These are phyloP conservation scores for Collybia sp. DNA, from an alignment of 768 basidiomycete genomes.

Conservation along the genomic window DNA sequence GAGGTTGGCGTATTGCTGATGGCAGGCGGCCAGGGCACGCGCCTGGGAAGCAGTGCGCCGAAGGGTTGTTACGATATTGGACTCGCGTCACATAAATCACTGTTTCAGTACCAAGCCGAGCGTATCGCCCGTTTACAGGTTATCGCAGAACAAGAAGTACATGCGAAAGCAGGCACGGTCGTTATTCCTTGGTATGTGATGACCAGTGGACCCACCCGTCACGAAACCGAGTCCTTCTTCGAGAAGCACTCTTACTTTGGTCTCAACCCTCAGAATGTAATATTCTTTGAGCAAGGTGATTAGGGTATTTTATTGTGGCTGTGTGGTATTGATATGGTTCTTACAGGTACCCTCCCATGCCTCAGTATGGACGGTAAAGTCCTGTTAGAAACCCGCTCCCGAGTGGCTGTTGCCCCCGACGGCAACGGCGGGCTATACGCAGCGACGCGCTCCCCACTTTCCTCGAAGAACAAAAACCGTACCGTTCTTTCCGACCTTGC, in stretches of 20 bases:
- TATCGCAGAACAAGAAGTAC: constrained; percentile 56
- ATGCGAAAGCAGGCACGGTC: constrained; percentile 55
- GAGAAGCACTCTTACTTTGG: constrained; percentile 76
- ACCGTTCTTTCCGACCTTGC: constrained; percentile 85
- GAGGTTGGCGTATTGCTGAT: constrained; percentile 94
- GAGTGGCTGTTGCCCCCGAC: constrained; percentile 92
- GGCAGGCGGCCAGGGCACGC: constrained; percentile 97
- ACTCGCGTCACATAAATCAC: constrained; percentile 85
- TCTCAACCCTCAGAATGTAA: constrained; percentile 69
- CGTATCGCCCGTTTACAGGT: constrained; percentile 82
- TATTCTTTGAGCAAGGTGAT: constrained; percentile 95
- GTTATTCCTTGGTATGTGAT: constrained; percentile 97
- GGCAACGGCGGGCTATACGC: constrained; percentile 98
- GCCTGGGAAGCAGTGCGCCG: constrained; percentile 86
- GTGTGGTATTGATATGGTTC: constrained; percentile 5
- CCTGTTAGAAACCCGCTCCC: constrained; percentile 72
- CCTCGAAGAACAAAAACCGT: constrained; percentile 46
- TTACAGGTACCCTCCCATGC: constrained; percentile 88
- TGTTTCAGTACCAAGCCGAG: constrained; percentile 98
- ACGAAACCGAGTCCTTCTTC: constrained; percentile 85
- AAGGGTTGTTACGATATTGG: constrained; percentile 99
- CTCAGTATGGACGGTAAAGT: constrained; percentile 93
- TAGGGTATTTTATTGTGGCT: constrained; percentile 4
- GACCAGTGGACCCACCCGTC: constrained; percentile 95
- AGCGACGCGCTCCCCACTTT: constrained; percentile 78